Percentiles rank a stretch among this genome's conserved stretches.
Conservation (phyloP, 1,284 basidiomycete genomes). For the Microbotryum saponariae region DNA sequence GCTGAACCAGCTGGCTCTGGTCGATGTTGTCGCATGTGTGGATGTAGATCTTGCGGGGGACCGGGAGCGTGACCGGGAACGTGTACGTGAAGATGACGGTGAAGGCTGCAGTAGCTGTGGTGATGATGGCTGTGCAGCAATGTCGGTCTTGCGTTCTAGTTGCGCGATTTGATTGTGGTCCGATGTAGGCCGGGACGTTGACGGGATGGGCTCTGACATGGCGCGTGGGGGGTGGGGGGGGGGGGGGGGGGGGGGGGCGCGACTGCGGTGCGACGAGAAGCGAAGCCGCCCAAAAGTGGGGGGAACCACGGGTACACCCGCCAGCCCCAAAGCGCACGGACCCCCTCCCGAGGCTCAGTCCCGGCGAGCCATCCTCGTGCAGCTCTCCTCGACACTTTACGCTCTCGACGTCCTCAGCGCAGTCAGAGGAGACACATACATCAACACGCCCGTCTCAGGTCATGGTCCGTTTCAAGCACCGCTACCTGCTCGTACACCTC, state of each 20-base stretch:
- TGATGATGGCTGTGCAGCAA: background rate
- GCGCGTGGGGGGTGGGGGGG: no score
- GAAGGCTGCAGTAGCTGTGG: background rate
- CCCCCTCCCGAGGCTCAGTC: background rate
- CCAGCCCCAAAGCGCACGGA: background rate
- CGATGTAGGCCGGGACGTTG: background rate
- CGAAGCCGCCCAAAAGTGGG: background rate
- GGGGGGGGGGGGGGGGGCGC: no score
- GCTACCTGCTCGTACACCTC: constrained; percentile 34
- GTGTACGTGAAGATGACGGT: background rate
- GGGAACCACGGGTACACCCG: background rate
- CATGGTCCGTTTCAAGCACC: constrained; percentile 34
- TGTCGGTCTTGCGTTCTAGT: background rate
- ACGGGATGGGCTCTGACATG: background rate
- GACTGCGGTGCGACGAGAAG: background rate
- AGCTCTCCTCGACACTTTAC: background rate
- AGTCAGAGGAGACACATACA: background rate
- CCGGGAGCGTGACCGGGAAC: background rate
- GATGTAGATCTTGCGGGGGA: background rate
- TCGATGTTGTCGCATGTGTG: no score
- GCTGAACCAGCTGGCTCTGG: no score
- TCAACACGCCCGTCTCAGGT: background rate
- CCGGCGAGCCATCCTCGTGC: no score
- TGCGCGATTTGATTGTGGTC: background rate
- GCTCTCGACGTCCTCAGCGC: background rate